A percentile compares a stretch with the other conserved stretches of the same genome.
These are phyloP conservation scores for Ilyonectria robusta DNA, from an alignment of 2,329 filamentous ascomycete genomes.

Conservation along the genomic window DNA sequence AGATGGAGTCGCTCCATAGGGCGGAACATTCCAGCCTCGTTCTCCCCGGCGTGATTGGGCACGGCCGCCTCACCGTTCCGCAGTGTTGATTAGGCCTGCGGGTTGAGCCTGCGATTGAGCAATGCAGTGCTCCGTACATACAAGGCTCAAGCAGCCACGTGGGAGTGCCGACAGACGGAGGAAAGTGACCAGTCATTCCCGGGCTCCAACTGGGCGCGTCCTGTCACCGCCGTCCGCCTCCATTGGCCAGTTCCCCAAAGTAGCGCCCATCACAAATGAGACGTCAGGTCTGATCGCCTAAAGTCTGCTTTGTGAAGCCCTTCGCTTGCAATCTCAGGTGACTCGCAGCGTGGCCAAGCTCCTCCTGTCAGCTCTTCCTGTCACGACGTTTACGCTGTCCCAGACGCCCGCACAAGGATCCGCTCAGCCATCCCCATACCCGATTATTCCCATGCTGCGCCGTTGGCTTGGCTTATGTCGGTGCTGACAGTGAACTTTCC, in stretches of 20 bases:
- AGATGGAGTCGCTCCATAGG: constrained; percentile 23
- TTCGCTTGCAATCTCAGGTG: constrained; percentile 29
- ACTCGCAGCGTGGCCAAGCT: constrained; percentile 23
- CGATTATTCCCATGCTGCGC: constrained; percentile 40
- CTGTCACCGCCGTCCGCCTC: constrained; percentile 11
- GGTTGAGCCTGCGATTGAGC: constrained; percentile 1
- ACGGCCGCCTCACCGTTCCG: constrained; percentile 30
- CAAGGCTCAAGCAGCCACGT: constrained; percentile 45
- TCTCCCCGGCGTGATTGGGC: constrained; percentile 14
- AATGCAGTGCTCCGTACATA: not conserved
- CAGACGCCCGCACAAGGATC: not conserved
- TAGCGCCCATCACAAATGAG: constrained; percentile 26
- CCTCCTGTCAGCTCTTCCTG: not conserved
- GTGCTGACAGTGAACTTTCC: not conserved
- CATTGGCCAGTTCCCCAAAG: constrained; percentile 24
- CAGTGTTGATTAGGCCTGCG: no score
- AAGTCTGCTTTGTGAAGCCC: constrained; percentile 11
- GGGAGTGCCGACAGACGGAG: constrained; percentile 40
- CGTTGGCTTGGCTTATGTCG: constrained; percentile 4
- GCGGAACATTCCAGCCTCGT: constrained; percentile 16
- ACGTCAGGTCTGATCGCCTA: constrained; percentile 24
- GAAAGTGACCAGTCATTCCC: constrained; percentile 44
- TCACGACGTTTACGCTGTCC: constrained; percentile 12
- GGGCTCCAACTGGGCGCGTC: constrained; percentile 10
- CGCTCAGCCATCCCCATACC: constrained; percentile 29